Percentiles rank a stretch among this genome's conserved stretches.
Conservation (phyloP, 2,329 filamentous ascomycete genomes). For the Aspergillus texensis region DNA sequence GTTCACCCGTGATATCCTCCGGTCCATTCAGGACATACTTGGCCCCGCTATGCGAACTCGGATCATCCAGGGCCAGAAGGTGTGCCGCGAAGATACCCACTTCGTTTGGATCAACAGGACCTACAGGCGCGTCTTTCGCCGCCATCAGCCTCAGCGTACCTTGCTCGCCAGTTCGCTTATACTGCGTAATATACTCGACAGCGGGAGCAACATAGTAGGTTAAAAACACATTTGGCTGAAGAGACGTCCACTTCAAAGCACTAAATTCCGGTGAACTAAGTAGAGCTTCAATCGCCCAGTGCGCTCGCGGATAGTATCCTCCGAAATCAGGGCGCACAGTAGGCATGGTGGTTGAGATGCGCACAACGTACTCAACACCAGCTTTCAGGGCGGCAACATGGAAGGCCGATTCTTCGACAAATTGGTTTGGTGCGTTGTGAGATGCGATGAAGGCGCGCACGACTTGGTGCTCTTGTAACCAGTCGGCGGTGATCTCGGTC, state of each 20-base stretch:
- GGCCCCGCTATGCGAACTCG: constrained; percentile 31
- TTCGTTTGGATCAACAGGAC: constrained; percentile 35
- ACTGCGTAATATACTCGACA: constrained; percentile 36
- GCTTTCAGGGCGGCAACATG: constrained; percentile 37
- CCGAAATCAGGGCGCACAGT: constrained; percentile 40
- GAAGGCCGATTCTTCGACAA: constrained; percentile 46
- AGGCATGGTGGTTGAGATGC: constrained; percentile 44
- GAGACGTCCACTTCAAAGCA: constrained; percentile 42
- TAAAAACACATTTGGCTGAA: constrained; percentile 44
- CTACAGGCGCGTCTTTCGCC: constrained; percentile 34
- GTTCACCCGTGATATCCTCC: constrained; percentile 40
- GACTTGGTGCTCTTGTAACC: constrained; percentile 44
- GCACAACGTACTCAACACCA: constrained; percentile 47
- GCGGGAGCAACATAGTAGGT: constrained; percentile 26
- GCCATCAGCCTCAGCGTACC: constrained; percentile 29
- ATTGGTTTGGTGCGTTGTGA: constrained; percentile 41
- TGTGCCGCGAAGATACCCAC: constrained; percentile 41
- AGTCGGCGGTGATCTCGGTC: constrained; percentile 42
- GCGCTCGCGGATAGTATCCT: constrained; percentile 41
- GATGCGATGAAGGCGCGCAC: constrained; percentile 44
- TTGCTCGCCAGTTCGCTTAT: constrained; percentile 37
- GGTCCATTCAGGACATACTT: constrained; percentile 47
- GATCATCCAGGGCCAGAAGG: constrained; percentile 34
- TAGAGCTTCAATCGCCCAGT: constrained; percentile 48
- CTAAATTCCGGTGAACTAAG: constrained; percentile 41